Evolutionary conservation across 371 early-diverging fungal genomes (phyloP).

Genomic region (Neoconidiobolus thromboides): DNA sequence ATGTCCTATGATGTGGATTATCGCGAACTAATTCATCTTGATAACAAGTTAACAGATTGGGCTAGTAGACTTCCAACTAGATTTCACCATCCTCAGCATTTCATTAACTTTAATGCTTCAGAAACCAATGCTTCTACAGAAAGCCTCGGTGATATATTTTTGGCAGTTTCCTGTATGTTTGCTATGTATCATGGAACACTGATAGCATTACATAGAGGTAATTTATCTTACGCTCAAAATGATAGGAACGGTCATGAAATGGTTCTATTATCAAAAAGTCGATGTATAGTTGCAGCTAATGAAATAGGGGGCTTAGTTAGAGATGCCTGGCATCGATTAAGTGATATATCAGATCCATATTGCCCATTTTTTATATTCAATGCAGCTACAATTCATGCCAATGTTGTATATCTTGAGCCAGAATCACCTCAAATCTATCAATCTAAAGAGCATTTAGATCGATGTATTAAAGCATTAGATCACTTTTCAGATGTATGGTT

Average conservation of each 20-base stretch:
- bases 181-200: constrained; percentile 1
- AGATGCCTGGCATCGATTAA: neutral
- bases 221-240: constrained; percentile 1
- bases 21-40: neutral
- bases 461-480: neutral
- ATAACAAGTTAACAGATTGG: neutral
- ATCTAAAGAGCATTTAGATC: neutral
- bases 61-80: neutral
- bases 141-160: neutral
- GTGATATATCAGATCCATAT: constrained; percentile 2
- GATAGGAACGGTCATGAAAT: neutral
- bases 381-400: constrained; percentile 6
- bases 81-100: neutral
- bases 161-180: constrained; percentile 2
- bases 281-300: neutral
- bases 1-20: constrained; percentile 1
- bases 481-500: neutral
- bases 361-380: constrained; percentile 1
- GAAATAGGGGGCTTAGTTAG: neutral
- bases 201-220: constrained; percentile 3
- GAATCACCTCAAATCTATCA: neutral
- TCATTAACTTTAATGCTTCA: neutral
- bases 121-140: neutral
- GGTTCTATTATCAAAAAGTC: neutral
- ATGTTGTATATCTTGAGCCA: neutral